phyloP scores from a whole-genome alignment of 306 rosid species.

The Acacia acuminata region DNA sequence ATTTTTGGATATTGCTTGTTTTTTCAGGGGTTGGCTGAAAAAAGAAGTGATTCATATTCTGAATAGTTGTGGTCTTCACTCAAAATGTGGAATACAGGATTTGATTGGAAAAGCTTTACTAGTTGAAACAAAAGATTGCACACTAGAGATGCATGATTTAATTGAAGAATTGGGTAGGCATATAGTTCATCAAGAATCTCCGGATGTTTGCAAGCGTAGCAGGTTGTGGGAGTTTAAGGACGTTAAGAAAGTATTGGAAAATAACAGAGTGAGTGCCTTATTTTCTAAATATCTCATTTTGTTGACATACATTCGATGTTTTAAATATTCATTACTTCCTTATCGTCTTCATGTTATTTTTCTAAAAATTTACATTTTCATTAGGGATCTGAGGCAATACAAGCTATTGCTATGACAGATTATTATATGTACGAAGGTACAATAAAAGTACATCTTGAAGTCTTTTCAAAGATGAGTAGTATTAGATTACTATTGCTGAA shows the following conservation, averaged over 20 bases:
- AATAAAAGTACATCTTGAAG: not conserved
- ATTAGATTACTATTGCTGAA: not conserved
- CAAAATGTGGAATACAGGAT: not conserved
- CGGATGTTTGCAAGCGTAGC: not conserved
- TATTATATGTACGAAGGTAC: fast-evolving
- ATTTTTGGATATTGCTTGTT: not conserved
- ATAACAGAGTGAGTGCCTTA: not conserved
- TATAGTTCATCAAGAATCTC: not conserved
- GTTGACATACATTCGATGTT: not conserved
- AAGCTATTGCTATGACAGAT: not conserved
- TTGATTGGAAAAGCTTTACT: not conserved
- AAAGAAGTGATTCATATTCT: not conserved
- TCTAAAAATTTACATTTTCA: not conserved
- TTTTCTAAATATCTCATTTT: not conserved
- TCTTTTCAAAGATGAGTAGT: not conserved
- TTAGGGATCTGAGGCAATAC: not conserved
- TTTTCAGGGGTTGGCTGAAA: not conserved
- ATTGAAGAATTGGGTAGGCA: not conserved
- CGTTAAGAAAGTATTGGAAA: not conserved
- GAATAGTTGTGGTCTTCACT: not conserved
- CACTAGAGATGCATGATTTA: not conserved
- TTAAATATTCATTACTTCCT: not conserved
- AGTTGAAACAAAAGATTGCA: not conserved
- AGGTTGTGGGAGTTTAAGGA: not conserved
- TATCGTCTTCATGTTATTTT: not conserved